These are phyloP conservation scores for Eucalyptus pauciflora DNA, from an alignment of 345 rosid genomes.

Conservation along the genomic window DNA sequence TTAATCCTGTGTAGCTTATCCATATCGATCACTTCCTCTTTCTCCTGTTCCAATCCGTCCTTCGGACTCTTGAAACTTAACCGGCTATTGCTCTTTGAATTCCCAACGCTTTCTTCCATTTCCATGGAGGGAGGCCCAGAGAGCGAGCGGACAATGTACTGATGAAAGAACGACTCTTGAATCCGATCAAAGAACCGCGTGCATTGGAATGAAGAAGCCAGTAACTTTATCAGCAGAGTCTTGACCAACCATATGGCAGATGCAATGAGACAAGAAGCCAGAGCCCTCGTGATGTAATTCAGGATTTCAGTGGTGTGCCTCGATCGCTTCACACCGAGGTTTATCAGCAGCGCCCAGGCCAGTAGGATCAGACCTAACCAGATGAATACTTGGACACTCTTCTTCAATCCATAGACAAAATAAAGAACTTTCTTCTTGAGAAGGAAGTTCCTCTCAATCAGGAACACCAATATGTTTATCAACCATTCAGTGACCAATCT, in stretches of 20 bases:
- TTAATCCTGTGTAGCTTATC: slow-evolving; percentile 20
- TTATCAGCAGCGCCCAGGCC: slow-evolving; percentile 44
- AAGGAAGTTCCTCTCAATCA: slow-evolving; percentile 44
- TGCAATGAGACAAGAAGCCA: slow-evolving; percentile 29
- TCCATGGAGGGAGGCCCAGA: slow-evolving; percentile 55
- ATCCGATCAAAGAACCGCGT: slow-evolving; percentile 50
- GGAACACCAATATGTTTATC: slow-evolving; percentile 31
- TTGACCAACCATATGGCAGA: slow-evolving; percentile 42
- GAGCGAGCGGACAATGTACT: slow-evolving; percentile 34
- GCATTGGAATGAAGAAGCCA: slow-evolving; percentile 46
- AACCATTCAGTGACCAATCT: slow-evolving; percentile 37
- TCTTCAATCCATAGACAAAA: slow-evolving; percentile 41
- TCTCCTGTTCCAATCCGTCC: slow-evolving; percentile 6
- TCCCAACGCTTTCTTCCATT: slow-evolving; percentile 17
- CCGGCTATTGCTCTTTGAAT: slow-evolving; percentile 6
- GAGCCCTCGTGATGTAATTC: slow-evolving; percentile 22
- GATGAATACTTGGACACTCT: slow-evolving; percentile 32
- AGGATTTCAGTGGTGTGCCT: slow-evolving; percentile 13
- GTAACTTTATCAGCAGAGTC: slow-evolving; percentile 33
- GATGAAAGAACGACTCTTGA: slow-evolving; percentile 59
- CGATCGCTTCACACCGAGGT: slow-evolving; percentile 28
- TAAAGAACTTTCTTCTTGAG: slow-evolving; percentile 54
- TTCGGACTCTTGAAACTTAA: slow-evolving; percentile 26
- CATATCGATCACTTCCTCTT: slow-evolving; percentile 22
- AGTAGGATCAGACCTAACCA: slow-evolving; percentile 40